Percentiles rank a stretch among this genome's conserved stretches.
These are phyloP conservation scores for Astrothelium macrocarpum DNA, from an alignment of 495 filamentous ascomycete species.

Conservation along the genomic window DNA sequence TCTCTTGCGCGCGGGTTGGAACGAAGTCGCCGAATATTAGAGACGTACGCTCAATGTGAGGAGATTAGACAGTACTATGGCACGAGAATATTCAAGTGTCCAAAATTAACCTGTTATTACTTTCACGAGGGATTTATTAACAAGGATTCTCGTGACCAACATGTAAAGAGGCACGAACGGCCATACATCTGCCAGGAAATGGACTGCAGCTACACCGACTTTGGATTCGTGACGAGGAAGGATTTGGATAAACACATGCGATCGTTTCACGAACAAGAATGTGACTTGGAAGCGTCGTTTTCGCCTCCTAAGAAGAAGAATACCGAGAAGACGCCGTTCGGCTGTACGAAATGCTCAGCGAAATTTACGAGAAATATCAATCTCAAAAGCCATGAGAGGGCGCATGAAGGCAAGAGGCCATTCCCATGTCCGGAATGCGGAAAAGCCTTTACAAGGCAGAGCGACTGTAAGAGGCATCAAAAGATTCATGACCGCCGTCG, in stretches of 20 bases:
- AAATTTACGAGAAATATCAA: conserved; percentile 24
- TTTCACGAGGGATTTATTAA: conserved; percentile 38
- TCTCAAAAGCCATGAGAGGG: conserved; percentile 23
- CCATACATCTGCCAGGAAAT: conserved; percentile 64
- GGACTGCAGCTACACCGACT: conserved; percentile 24
- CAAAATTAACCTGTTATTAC: conserved; percentile 33
- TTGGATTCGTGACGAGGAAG: conserved; percentile 34
- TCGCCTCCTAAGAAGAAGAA: not conserved
- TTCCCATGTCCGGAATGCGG: conserved; percentile 23
- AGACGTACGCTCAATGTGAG: conserved; percentile 20
- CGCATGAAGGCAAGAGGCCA: conserved; percentile 26
- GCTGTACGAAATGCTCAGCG: conserved; percentile 12
- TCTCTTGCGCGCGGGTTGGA: conserved; percentile 20
- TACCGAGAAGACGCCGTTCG: conserved; percentile 5
- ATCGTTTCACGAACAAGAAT: conserved; percentile 20
- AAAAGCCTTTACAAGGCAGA: conserved; percentile 21
- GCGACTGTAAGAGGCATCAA: conserved; percentile 25
- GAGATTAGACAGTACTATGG: conserved; percentile 19
- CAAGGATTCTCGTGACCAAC: conserved; percentile 40
- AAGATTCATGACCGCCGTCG: conserved; percentile 16
- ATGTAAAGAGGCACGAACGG: conserved; percentile 96
- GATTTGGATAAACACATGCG: conserved; percentile 34
- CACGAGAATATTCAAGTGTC: conserved; percentile 34
- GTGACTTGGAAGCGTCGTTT: conserved; percentile 18
- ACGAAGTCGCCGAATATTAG: conserved; percentile 24